Evolutionary conservation across 805 yeast species (phyloP).

Genomic region (Komagataella pseudopastoris): DNA sequence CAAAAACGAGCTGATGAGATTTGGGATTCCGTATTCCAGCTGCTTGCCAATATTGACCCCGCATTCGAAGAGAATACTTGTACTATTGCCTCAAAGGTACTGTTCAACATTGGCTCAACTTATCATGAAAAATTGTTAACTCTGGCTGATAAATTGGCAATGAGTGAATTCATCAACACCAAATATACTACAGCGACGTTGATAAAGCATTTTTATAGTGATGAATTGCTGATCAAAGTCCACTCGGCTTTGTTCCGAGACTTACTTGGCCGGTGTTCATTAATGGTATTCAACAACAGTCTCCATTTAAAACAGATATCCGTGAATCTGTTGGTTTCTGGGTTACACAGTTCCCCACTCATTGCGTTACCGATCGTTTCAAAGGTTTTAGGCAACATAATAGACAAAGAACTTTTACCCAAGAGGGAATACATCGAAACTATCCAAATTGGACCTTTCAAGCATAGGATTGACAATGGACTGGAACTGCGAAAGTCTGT

Average conservation of each 20-base stretch:
- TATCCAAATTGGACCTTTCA: constrained; percentile 80
- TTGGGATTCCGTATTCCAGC: constrained; percentile 2
- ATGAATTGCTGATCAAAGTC: constrained; percentile 3
- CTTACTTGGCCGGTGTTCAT: constrained; percentile 12
- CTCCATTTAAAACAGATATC: constrained; percentile 49
- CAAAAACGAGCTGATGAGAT: constrained; percentile 10
- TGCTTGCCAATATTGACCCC: constrained; percentile 4
- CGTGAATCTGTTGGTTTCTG: constrained; percentile 42
- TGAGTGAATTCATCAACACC: constrained; percentile 3
- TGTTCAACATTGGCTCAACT: constrained; percentile 8
- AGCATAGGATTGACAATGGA: constrained; percentile 70
- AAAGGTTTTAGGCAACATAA: constrained; percentile 33
- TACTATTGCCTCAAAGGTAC: constrained; percentile 5
- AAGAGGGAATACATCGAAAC: constrained; percentile 44
- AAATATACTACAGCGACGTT: constrained; percentile 15
- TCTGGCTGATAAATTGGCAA: constrained; percentile 2
- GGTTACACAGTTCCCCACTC: constrained; percentile 40
- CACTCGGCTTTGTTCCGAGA: constrained; percentile 4
- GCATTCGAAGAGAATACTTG: constrained; percentile 3
- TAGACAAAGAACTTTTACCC: constrained; percentile 36
- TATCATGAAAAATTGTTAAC: not conserved
- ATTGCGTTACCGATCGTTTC: constrained; percentile 31
- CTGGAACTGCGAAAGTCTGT: constrained; percentile 58
- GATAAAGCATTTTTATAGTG: constrained; percentile 13
- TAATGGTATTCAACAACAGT: constrained; percentile 16